phyloP scores from a whole-genome alignment of 169 alveolate species.

The Babesia caballi region DNA sequence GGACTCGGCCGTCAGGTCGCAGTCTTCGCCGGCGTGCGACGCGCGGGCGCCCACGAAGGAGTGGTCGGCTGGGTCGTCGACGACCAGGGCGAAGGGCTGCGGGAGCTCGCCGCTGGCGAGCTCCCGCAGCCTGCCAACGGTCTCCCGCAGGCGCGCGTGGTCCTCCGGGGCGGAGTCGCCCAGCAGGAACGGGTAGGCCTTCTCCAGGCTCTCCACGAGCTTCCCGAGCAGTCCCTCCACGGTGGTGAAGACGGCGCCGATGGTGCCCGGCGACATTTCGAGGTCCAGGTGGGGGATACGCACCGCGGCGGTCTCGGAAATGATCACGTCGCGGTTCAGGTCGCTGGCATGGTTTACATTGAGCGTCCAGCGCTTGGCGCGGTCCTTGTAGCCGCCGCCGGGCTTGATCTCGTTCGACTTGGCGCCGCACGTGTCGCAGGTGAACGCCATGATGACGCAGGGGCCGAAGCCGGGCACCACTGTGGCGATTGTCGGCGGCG shows the following conservation, averaged over 20 bases:
- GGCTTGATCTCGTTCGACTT: slow-evolving; percentile 93
- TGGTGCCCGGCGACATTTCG: slow-evolving; percentile 85
- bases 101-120: slow-evolving; percentile 9
- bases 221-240: slow-evolving; percentile 92
- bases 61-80: slow-evolving; percentile 59
- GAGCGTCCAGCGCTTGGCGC: slow-evolving; percentile 75
- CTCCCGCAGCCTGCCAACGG: slow-evolving; percentile 1
- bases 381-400: slow-evolving; percentile 93
- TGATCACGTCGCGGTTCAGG: slow-evolving; percentile 92
- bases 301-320: slow-evolving; percentile 90
- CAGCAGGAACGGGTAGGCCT: slow-evolving; percentile 83
- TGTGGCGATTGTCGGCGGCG: not conserved
- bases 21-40: slow-evolving; percentile 1
- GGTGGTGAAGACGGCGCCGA: slow-evolving; percentile 91
- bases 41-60: slow-evolving; percentile 21
- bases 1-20: slow-evolving; percentile 1
- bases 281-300: slow-evolving; percentile 91
- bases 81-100: not conserved
- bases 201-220: slow-evolving; percentile 79
- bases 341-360: slow-evolving; percentile 72
- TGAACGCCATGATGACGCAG: slow-evolving; percentile 90
- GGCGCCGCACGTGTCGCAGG: slow-evolving; percentile 91
- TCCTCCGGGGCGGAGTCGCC: slow-evolving; percentile 88
- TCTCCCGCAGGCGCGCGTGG: slow-evolving; percentile 1
- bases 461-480: slow-evolving; percentile 94